Percentiles rank a stretch among this genome's conserved stretches.
phyloP scores from a whole-genome alignment of 2,329 filamentous ascomycete genomes.

The Aspergillus persii region DNA sequence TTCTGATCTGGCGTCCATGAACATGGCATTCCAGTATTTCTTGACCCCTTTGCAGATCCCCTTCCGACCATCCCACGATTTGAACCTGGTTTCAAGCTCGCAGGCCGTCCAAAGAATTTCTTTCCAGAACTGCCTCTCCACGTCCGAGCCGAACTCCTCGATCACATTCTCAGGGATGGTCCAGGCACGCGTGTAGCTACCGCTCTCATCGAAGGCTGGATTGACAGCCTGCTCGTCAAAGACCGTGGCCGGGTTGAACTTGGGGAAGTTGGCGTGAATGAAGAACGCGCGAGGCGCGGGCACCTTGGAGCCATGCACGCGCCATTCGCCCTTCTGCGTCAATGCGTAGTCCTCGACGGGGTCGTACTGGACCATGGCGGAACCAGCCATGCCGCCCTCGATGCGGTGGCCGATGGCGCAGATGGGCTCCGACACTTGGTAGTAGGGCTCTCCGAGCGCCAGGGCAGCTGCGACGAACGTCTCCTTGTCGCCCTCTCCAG shows the following conservation, averaged over 20 bases:
- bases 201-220: constrained; percentile 30
- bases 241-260: constrained; percentile 40
- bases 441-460: constrained; percentile 40
- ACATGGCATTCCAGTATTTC: constrained; percentile 37
- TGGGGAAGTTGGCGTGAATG: constrained; percentile 41
- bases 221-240: constrained; percentile 31
- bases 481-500: constrained; percentile 53
- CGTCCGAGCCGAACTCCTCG: constrained; percentile 32
- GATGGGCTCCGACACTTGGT: constrained; percentile 41
- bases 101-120: constrained; percentile 41
- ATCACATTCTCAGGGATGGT: constrained; percentile 29
- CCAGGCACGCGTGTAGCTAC: constrained; percentile 34
- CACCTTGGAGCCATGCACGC: constrained; percentile 27
- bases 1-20: constrained; percentile 12
- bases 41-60: constrained; percentile 33
- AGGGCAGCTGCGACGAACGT: constrained; percentile 49
- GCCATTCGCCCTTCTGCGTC: constrained; percentile 22
- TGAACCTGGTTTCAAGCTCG: constrained; percentile 34
- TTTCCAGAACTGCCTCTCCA: constrained; percentile 39
- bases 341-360: constrained; percentile 33
- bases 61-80: constrained; percentile 31
- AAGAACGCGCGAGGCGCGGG: constrained; percentile 36
- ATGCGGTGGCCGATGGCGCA: constrained; percentile 32
- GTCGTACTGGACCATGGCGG: constrained; percentile 40
- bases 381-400: constrained; percentile 31